Conservation (phyloP, 352 stramenopile genomes). For the Globisporangium rhizosaccharum region DNA sequence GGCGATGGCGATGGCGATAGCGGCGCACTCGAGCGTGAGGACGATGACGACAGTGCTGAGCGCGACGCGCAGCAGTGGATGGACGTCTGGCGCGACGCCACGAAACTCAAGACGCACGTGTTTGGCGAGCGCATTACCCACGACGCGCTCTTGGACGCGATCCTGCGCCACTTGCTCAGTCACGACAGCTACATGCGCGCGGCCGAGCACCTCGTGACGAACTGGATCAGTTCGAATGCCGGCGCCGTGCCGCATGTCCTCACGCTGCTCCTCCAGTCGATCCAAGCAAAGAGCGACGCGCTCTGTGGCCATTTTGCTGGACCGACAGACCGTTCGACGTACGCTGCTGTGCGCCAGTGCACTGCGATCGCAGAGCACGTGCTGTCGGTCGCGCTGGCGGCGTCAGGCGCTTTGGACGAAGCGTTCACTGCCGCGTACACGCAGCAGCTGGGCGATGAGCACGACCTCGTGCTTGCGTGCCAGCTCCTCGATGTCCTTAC, state of each 20-base stretch:
- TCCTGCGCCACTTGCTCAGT: constrained; percentile 45
- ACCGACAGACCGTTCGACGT: constrained; percentile 19
- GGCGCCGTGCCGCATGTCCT: constrained; percentile 41
- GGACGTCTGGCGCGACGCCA: constrained; percentile 50
- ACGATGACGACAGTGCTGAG: background rate
- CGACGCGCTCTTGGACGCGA: constrained; percentile 46
- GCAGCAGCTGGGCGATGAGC: constrained; percentile 22
- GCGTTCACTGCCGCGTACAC: constrained; percentile 15
- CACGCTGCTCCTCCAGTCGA: constrained; percentile 24
- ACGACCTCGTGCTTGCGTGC: constrained; percentile 30
- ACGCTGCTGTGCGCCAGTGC: constrained; percentile 25
- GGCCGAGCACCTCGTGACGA: constrained; percentile 36
- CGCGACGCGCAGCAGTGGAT: constrained; percentile 29
- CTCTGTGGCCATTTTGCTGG: constrained; percentile 25
- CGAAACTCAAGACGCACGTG: constrained; percentile 65
- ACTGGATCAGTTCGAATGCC: constrained; percentile 46
- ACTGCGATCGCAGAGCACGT: constrained; percentile 30
- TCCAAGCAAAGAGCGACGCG: constrained; percentile 29
- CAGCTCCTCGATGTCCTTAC: constrained; percentile 54
- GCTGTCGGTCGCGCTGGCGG: constrained; percentile 27
- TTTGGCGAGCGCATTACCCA: constrained; percentile 56
- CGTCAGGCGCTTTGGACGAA: constrained; percentile 18
- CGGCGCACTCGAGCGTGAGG: background rate
- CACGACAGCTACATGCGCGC: constrained; percentile 22
- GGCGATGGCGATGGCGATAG: constrained; percentile 4